These are phyloP conservation scores for Venturia aucupariae DNA, from an alignment of 2,329 filamentous ascomycete genomes.

Conservation along the genomic window DNA sequence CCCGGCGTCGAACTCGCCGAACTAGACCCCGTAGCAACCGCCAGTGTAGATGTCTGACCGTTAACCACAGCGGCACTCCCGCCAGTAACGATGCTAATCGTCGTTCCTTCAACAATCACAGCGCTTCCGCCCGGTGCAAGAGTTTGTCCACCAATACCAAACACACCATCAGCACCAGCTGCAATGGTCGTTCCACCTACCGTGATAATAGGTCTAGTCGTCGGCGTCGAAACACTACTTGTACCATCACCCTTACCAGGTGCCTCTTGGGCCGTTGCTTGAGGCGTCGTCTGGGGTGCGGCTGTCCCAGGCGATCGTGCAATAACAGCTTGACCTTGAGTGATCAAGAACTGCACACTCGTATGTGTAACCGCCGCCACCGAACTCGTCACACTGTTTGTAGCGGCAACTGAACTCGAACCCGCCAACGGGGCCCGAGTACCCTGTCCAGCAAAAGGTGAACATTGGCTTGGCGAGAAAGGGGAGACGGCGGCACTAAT, in stretches of 20 bases:
- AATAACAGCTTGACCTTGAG: not conserved
- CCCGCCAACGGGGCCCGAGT: not conserved
- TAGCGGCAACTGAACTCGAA: not conserved
- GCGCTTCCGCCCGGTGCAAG: slow-evolving; percentile 15
- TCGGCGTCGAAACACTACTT: not conserved
- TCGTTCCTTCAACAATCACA: slow-evolving; percentile 8
- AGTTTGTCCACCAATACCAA: slow-evolving; percentile 12
- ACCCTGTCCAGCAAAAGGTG: not conserved
- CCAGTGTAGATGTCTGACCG: slow-evolving; percentile 7
- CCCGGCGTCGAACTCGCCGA: not conserved
- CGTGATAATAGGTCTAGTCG: slow-evolving; percentile 9
- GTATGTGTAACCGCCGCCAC: slow-evolving; percentile 9
- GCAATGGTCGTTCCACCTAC: slow-evolving; percentile 14
- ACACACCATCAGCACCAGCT: slow-evolving; percentile 10
- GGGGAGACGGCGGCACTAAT: slow-evolving; percentile 3
- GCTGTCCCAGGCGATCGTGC: not conserved
- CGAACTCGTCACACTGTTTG: not conserved
- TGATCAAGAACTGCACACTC: slow-evolving; percentile 9
- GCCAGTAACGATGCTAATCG: not conserved
- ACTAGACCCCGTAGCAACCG: not conserved
- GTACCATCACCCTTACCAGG: not conserved
- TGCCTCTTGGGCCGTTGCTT: not conserved
- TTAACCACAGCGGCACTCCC: slow-evolving; percentile 8
- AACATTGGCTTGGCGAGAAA: not conserved
- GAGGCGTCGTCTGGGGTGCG: not conserved